Conservation (phyloP, 139 green algal genomes). For the Tetradesmus obliquus region DNA sequence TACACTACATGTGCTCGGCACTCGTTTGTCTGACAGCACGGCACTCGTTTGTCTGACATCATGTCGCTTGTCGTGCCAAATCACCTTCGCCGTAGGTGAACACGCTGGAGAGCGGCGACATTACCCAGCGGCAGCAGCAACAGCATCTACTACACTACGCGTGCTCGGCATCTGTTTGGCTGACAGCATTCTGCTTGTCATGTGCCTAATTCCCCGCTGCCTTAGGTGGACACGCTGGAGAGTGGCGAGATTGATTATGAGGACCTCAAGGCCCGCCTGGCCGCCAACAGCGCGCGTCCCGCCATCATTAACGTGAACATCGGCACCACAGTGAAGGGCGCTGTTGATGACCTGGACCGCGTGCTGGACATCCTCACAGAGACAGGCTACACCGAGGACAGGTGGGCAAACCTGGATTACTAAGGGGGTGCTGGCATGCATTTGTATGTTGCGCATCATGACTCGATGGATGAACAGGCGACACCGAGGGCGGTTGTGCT, state of each 20-base stretch:
- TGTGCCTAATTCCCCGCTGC: neutral
- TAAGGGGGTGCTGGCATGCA: no score
- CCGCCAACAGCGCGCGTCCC: slow-evolving; percentile 75
- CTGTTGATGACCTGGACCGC: slow-evolving; percentile 82
- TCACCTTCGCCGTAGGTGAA: slow-evolving; percentile 46
- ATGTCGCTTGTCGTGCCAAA: neutral
- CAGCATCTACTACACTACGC: neutral
- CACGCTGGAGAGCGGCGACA: slow-evolving; percentile 59
- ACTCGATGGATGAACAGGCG: no score
- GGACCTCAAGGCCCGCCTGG: slow-evolving; percentile 72
- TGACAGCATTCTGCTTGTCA: neutral
- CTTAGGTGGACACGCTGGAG: slow-evolving; percentile 67
- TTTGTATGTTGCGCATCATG: no score
- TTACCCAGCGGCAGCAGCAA: neutral
- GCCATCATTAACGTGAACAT: slow-evolving; percentile 99
- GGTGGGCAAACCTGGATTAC: slow-evolving; percentile 5
- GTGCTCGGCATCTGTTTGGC: neutral
- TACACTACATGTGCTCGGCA: neutral
- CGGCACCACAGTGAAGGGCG: slow-evolving; percentile 93
- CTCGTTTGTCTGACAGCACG: neutral
- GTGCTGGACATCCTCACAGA: slow-evolving; percentile 70
- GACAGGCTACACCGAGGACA: slow-evolving; percentile 87
- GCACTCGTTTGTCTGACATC: neutral
- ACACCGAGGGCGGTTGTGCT: no score
- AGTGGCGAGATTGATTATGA: slow-evolving; percentile 97